These are phyloP conservation scores for barrel medic (Medicago truncatula) DNA, from an alignment of 306 rosid genomes.

Conservation along the genomic window MtrunA17r5.0-ANR NC_053044.1:32451501-32452000, in stretches of 20 bases:
- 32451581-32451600: slow-evolving; percentile 71
- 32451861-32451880: neutral
- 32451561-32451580: slow-evolving; percentile 62
- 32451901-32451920: neutral
- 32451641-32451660: slow-evolving; percentile 75
- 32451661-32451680: slow-evolving; percentile 78
- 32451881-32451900: neutral
- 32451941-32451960: neutral
- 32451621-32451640: slow-evolving; percentile 85
- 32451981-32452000: slow-evolving; percentile 30
- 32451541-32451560: too few species aligned
- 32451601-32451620: slow-evolving; percentile 69
- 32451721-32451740: slow-evolving; percentile 32
- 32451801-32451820: slow-evolving; percentile 11
- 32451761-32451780: slow-evolving; percentile 40
- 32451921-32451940: neutral
- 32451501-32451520: too few species aligned
- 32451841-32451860: neutral
- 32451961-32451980: neutral
- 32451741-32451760: neutral
- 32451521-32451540: too few species aligned
- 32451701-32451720: slow-evolving; percentile 40
- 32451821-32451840: slow-evolving; percentile 13
- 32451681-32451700: slow-evolving; percentile 73
- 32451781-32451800: slow-evolving; percentile 44